Evolutionary conservation across 1,284 basidiomycete species (phyloP), one percentile per base, ranked within the genome.

Genomic region (Boletus mariae): DNA sequence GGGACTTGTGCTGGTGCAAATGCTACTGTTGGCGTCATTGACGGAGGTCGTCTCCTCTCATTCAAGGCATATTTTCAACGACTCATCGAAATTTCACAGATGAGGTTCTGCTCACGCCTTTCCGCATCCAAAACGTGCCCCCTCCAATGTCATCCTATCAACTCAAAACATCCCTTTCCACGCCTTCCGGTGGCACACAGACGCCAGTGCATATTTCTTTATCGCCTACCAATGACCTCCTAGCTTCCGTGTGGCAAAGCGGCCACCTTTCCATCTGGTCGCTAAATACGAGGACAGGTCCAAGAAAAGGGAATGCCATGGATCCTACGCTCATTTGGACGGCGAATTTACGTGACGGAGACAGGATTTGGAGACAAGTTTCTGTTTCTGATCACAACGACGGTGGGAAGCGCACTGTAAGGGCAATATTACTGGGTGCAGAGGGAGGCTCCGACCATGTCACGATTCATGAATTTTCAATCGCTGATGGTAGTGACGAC

Each of bases 121-220:
- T 99, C 78, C 82, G 94, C 34, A 83, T 84, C 4, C 92, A 97
- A 73, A 98, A 96, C 66, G 82, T 96, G 1, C 96, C 96, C 4
- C 96, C 96, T 17, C 97, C 96, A 0, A 97, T 98, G 94, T 89
- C 87, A 0, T 87, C 93, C 1, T 78, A 80, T 64, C 78, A 82
- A 51, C 79, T 97, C 48, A 38, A 73, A 20, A 65, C 83, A 26
- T 61, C 62, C 3, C 55, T 53, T 13, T 60, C 63, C 41, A 40
- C 59, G 31, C 20, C 45, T 26, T 53, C 61, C 5, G 47, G 51
- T 0, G 54, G 2, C 15, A 35, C 32, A 5, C 45, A 52, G 26
- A 56, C 62, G 70, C 90, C 92, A 0, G 69, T 85, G 3, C 85
- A 95, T 65, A 71, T 85, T 4, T 73, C 85, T 2, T 84, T 93